Evolutionary conservation across 1,284 basidiomycete genomes (phyloP), one percentile per base, ranked within the genome.

Genomic region (Puccinia hordei): DNA sequence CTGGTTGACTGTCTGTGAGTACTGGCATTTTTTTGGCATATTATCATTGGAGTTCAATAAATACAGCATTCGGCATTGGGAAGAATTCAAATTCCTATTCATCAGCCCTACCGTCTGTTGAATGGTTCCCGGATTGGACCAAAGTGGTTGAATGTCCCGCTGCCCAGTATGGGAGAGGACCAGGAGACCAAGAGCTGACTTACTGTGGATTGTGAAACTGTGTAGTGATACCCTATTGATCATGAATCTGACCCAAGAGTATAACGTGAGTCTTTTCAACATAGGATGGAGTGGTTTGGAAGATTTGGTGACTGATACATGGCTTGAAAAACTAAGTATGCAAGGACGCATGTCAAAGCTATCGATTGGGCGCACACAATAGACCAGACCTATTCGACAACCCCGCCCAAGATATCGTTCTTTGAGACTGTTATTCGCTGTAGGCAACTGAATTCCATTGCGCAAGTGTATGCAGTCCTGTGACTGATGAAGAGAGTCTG

Each of bases 281-380:
- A 19, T 9, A 19, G n/a, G n/a, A n/a, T n/a, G n/a, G n/a, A n/a
- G n/a, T n/a, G n/a, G n/a, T n/a, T n/a, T n/a, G n/a, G n/a, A 69
- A 15, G 19, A 49, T n/a, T 33, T 6, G 10, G 66, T 65, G 35
- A 8, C 35, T 65, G 61, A 65, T 35, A 9, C 5, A 12, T 41
- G 51, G 22, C 35, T 41, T 10, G 33, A 0, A 3, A 38, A 55
- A 41, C 51, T 55, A 49, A 81, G 72, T 81, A 74, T 49, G 79
- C 72, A 33, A 73, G 79, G 46, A 68, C 79, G 8, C 79, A 81
- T 68, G 63, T 81, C 15, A 61, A 59, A 12, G 79, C 71, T 22
- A 17, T 81, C 24, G 72, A 74, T 46, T 81, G 79, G 79, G 46
- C 46, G 3, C 46, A 49, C 2, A 49, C 46, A 13, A 17, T 49